Conservation (phyloP, 306 rosid genomes). For the Casuarina cunninghamiana region DNA sequence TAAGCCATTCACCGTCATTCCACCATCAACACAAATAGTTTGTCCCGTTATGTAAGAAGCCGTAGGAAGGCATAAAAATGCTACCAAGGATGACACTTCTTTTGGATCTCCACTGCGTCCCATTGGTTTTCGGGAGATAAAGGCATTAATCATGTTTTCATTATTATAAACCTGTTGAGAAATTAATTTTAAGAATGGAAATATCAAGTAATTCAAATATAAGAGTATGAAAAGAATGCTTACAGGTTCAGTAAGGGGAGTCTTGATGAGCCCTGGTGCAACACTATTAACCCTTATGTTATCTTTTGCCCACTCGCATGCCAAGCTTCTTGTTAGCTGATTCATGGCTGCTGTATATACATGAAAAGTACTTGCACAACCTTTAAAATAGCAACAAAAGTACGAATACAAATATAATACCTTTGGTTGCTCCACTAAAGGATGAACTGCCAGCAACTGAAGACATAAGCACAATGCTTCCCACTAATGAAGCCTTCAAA, state of each 20-base stretch:
- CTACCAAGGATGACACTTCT: too few species aligned
- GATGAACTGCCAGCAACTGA: neutral
- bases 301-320: slow-evolving; percentile 24
- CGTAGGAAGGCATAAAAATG: too few species aligned
- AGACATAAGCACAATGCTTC: slow-evolving; percentile 32
- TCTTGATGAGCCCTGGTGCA: slow-evolving; percentile 54
- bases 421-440: slow-evolving; percentile 26
- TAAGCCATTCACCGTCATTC: too few species aligned
- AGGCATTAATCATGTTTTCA: too few species aligned
- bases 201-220: neutral
- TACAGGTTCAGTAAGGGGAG: slow-evolving; percentile 28
- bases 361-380: too few species aligned
- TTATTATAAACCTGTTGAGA: too few species aligned
- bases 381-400: neutral
- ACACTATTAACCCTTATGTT: slow-evolving; percentile 46
- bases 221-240: neutral
- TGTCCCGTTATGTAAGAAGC: too few species aligned
- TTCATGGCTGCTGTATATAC: slow-evolving; percentile 6
- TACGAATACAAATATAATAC: slow-evolving; percentile 20
- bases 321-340: slow-evolving; percentile 5
- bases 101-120: too few species aligned
- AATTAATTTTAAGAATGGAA: neutral
- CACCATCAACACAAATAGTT: too few species aligned
- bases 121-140: too few species aligned
- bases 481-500: slow-evolving; percentile 30